Conservation (phyloP, 202 grass and related monocot species). For the Cymbopogon flexuosus region DNA sequence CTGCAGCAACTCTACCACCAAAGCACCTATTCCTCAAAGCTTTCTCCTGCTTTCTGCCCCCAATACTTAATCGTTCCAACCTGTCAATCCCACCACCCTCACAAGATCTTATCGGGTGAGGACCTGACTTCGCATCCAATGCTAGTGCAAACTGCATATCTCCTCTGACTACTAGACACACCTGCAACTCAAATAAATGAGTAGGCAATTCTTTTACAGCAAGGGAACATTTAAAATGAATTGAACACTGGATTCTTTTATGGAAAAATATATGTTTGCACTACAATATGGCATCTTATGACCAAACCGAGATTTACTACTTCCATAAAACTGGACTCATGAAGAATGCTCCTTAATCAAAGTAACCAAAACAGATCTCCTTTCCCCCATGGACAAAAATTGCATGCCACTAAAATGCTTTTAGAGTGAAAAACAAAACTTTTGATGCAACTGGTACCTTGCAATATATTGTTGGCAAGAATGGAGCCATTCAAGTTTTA, state of each 20-base stretch:
- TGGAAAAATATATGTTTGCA: neutral
- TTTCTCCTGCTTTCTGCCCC: slow-evolving; percentile 19
- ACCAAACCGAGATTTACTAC: neutral
- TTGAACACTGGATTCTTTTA: neutral
- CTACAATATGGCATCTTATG: neutral
- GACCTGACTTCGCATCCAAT: slow-evolving; percentile 17
- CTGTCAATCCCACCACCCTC: slow-evolving; percentile 21
- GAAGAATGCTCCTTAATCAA: slow-evolving; percentile 5
- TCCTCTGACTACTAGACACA: neutral
- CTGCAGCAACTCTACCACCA: slow-evolving; percentile 9
- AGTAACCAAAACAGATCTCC: neutral
- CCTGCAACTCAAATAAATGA: slow-evolving; percentile 4
- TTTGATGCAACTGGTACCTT: neutral
- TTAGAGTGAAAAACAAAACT: neutral
- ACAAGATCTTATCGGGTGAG: slow-evolving; percentile 9
- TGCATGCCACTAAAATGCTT: neutral
- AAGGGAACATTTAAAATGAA: neutral
- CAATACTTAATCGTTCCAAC: slow-evolving; percentile 34
- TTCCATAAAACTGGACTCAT: neutral
- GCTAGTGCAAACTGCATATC: slow-evolving; percentile 35
- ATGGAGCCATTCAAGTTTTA: neutral
- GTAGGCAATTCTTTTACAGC: neutral
- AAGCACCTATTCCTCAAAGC: slow-evolving; percentile 28
- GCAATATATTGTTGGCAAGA: neutral
- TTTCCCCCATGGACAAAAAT: neutral